These are phyloP conservation scores for Elongisporangium undulatum DNA, from an alignment of 352 stramenopile species.

Conservation along the genomic window DNA sequence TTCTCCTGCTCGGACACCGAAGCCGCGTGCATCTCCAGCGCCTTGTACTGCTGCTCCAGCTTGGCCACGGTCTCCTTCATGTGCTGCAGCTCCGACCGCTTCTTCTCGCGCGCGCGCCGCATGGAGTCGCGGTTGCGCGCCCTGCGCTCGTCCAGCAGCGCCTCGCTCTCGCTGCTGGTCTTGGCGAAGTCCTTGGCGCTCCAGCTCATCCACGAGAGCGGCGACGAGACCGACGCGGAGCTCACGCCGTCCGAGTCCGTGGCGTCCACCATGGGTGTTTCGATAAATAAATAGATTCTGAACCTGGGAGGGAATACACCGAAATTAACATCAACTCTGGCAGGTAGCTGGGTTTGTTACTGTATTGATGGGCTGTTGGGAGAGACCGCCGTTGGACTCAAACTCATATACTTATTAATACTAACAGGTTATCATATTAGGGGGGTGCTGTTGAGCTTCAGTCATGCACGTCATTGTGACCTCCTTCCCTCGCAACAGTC, in stretches of 20 bases:
- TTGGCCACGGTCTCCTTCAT: conserved; percentile 30
- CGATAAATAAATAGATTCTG: background rate
- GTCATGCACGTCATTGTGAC: no score
- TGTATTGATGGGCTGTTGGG: no score
- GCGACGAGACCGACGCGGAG: background rate
- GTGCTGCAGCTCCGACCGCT: conserved; percentile 38
- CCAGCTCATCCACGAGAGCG: background rate
- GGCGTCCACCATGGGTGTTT: background rate
- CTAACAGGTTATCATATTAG: no score
- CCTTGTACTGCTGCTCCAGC: conserved; percentile 38
- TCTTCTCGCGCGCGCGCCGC: conserved; percentile 39
- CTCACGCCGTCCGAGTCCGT: background rate
- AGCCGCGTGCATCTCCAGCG: conserved; percentile 15
- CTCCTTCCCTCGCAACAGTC: no score
- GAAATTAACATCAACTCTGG: background rate
- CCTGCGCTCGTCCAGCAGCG: conserved; percentile 28
- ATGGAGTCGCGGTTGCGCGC: conserved; percentile 61
- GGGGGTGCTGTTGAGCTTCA: no score
- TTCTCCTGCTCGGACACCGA: background rate
- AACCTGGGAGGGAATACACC: background rate
- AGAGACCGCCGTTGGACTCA: no score
- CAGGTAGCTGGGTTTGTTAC: background rate
- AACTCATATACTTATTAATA: no score
- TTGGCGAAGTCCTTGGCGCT: background rate
- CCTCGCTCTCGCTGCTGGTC: background rate